Evolutionary conservation across 75 land plant species (phyloP), one percentile per base, ranked within the genome.

Genomic region (Cryptomeria japonica): DNA sequence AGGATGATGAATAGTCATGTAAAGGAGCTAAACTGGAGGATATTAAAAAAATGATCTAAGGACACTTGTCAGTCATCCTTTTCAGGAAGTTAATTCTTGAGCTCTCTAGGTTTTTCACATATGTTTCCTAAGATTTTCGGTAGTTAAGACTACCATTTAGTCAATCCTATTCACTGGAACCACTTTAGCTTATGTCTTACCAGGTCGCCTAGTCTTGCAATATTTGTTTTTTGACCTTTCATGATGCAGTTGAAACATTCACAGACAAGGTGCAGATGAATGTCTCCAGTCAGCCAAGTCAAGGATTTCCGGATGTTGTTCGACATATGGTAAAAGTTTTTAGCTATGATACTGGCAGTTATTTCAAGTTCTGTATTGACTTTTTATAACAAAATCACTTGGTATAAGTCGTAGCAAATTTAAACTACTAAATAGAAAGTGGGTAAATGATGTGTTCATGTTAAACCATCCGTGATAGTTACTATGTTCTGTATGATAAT

Each of bases 311-410:
- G 16, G 77, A 75, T 28, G 55, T 64, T 75, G 77, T 75, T 75
- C 77, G 77, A 75, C 38, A 75, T 75, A 75, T 75, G 77, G 77
- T 75, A 75, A 75, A 75, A 31, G 77, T 34, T 75, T 75, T 75
- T 75, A 75, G 77, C 37, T 75, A 75, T 34, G 77, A 75, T 75
- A 34, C 77, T 32, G 32, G 3, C 1, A 32, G 37, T 75, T 75
- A 75, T 75, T 75, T 75, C 37, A 31, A 32, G 4, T 75, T 75
- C 37, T 64, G 37, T 75, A 12, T 34, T 75, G 77, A 75, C 77
- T 75, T 75, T 31, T 75, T 75, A 3, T 75, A 75, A 75, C 16
- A 75, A 12, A 32, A 13, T 34, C 37, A 72, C 34, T 34, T 14
- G 1, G 34, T 34, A 32, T 34, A 34, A 75, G 77, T 75, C 16